Base-by-base conservation (phyloP, 2,329 filamentous ascomycete species). In the Paraconiothyrium sp. region DNA sequence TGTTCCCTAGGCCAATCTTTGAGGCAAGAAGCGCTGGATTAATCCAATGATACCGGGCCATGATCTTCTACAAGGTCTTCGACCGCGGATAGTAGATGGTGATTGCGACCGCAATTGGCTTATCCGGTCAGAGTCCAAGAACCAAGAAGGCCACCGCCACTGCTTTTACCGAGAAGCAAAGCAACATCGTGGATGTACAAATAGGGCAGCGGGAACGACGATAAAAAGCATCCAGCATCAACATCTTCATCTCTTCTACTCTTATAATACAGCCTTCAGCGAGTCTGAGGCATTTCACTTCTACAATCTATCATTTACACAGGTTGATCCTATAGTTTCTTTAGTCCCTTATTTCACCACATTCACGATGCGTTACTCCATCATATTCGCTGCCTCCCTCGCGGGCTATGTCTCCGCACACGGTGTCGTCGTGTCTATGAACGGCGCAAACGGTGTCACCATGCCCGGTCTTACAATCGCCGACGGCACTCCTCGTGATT, bases 401-500 rank as follows among this genome's bases (percentile, higher is more conserved):
- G 67, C 69, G 55, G 77, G 79, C 62, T 79, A 82, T 67, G 82
- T 83, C 68, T 84, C 84, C 44, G 85, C 84, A 46, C 87, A 90
- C 75, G 87, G 87, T 72, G 79, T 88, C 32, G 80, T 89, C 65
- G 84, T 84, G 65, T 78, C 82, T 32, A 81, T 89, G 66, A 76
- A 82, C 62, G 88, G 88, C 49, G 85, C 87, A 65, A 90, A 90
- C 67, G 84, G 84, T 57, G 87, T 89, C 41, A 81, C 72, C 60
- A 89, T 90, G 87, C 86, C 87, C 20, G 88, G 85, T 69, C 81
- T 89, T 48, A 84, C 69, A 83, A 85, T 90, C 60, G 83, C 84
- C 49, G 88, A 91, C 63, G 88, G 88, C 69, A 90, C 89, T 63
- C 89, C 88, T 54, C 87, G 89, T 70, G 88, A 91, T 78, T 91